Percentiles rank a stretch among this genome's conserved stretches.
Conservation (phyloP, 164 flowering plant species). For the Pachysandra terminalis region DNA sequence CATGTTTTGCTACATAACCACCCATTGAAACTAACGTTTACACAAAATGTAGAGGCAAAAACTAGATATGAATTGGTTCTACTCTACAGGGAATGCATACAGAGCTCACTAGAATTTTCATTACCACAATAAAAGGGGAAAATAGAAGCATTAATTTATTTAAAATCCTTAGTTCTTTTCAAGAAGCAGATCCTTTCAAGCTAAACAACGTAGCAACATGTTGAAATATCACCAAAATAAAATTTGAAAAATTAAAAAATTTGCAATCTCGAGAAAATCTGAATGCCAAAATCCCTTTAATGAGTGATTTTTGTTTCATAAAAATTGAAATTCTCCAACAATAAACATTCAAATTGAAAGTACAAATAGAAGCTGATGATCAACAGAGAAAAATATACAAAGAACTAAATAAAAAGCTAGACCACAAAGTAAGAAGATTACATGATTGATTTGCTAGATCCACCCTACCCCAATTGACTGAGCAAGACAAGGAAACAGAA, state of each 20-base stretch:
- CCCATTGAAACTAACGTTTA: neutral
- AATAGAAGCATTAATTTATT: neutral
- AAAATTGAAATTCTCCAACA: no score
- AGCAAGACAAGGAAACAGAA: neutral
- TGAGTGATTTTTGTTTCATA: neutral
- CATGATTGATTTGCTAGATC: neutral
- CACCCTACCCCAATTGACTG: neutral
- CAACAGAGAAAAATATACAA: neutral
- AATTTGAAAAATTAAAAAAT: no score
- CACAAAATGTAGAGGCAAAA: neutral
- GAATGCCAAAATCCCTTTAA: neutral
- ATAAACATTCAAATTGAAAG: neutral
- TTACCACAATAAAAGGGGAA: neutral
- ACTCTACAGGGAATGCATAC: no score
- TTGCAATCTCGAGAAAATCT: neutral
- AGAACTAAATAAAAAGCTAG: neutral
- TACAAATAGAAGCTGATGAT: neutral
- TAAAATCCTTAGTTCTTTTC: neutral
- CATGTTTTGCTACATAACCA: slow-evolving; percentile 73
- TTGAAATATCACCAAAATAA: no score
- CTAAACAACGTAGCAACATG: neutral
- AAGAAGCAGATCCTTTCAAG: neutral
- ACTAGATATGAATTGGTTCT: neutral
- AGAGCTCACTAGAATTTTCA: neutral
- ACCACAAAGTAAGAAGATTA: neutral